A percentile compares a stretch with the other conserved stretches of the same genome.
Conservation (phyloP, 192 early-diverging fungal genomes). For the Backusella psychrophila region DNA sequence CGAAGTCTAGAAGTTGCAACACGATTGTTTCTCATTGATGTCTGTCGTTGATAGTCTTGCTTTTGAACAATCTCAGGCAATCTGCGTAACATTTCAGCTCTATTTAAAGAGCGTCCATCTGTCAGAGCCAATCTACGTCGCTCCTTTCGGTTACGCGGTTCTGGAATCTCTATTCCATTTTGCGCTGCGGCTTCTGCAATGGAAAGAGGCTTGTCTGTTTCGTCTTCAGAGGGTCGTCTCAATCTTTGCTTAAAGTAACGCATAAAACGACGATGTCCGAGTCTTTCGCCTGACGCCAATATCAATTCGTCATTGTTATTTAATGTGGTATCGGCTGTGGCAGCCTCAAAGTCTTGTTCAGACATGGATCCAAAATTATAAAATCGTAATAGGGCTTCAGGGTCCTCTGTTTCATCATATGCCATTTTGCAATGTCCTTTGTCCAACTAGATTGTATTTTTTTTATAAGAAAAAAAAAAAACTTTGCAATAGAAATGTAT, state of each 20-base stretch:
- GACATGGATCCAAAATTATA: constrained; percentile 83
- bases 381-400: constrained; percentile 86
- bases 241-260: constrained; percentile 21
- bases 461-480: too few species aligned
- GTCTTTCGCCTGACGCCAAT: constrained; percentile 10
- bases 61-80: constrained; percentile 6
- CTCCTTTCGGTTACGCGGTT: constrained; percentile 9
- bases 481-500: too few species aligned
- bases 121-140: constrained; percentile 16
- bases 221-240: background rate
- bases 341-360: constrained; percentile 25
- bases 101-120: constrained; percentile 2
- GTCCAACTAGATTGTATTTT: constrained; percentile 49
- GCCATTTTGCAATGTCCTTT: constrained; percentile 96
- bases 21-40: background rate
- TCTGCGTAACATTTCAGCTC: background rate
- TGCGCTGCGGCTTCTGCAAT: background rate
- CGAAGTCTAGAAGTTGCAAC: constrained; percentile 3
- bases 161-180: background rate
- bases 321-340: background rate
- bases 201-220: background rate
- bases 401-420: constrained; percentile 89
- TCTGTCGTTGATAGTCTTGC: background rate
- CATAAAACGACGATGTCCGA: constrained; percentile 21
- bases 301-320: constrained; percentile 15